phyloP scores from a whole-genome alignment of 2,329 filamentous ascomycete genomes.

The Diaporthe helianthi region DNA sequence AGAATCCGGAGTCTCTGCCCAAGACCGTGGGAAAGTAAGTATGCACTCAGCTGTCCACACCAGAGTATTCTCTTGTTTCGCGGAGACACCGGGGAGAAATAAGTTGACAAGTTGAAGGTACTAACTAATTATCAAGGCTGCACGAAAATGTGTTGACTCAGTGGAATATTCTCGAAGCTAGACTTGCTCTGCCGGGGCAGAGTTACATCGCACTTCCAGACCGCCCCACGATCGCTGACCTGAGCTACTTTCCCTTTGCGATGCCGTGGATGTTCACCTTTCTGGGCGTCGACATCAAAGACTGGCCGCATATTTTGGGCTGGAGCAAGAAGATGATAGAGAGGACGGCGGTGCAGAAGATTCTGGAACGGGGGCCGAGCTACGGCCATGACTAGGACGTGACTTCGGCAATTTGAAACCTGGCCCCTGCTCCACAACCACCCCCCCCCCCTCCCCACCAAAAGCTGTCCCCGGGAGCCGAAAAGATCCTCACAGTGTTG shows the following conservation, averaged over 20 bases:
- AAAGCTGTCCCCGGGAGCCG: too few species aligned
- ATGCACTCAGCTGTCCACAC: too few species aligned
- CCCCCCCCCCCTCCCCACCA: too few species aligned
- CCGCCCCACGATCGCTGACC: conserved; percentile 46
- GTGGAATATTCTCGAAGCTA: conserved; percentile 42
- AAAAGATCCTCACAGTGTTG: too few species aligned
- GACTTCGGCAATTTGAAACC: too few species aligned
- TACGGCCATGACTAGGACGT: not conserved
- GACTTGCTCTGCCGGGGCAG: conserved; percentile 39
- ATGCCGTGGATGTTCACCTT: conserved; percentile 48
- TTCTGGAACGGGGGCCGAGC: not conserved
- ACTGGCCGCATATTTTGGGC: not conserved
- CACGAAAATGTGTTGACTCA: conserved; percentile 40
- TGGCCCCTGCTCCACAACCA: too few species aligned
- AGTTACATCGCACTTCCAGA: conserved; percentile 45
- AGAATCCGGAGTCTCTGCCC: conserved; percentile 49
- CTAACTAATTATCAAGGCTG: too few species aligned
- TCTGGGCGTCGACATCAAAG: not conserved
- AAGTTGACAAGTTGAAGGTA: too few species aligned
- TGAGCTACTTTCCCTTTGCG: conserved; percentile 47
- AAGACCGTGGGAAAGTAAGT: conserved; percentile 43
- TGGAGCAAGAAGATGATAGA: not conserved
- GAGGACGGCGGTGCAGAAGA: not conserved
- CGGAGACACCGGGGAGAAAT: too few species aligned
- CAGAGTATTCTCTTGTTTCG: too few species aligned